Evolutionary conservation across 768 basidiomycete genomes (phyloP).

Genomic region (Chalciporus chontae): DNA sequence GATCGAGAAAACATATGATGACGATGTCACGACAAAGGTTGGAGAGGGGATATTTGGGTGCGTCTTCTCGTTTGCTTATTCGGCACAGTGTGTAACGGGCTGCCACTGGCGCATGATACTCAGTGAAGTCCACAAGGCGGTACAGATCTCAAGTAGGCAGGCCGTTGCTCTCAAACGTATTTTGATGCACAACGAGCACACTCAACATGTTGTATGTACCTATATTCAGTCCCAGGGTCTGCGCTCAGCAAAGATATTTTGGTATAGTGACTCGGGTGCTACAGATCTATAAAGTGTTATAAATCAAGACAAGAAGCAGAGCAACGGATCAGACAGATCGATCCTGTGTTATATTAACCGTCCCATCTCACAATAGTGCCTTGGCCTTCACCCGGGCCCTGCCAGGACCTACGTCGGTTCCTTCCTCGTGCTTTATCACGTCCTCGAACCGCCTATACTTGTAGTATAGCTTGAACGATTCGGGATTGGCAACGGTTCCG

Average conservation of each 20-base stretch:
- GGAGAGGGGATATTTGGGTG: constrained; percentile 98
- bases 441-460: constrained; percentile 53
- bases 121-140: constrained; percentile 90
- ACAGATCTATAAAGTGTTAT: no score
- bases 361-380: constrained; percentile 12
- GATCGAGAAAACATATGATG: no score
- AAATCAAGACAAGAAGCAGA: no score
- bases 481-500: constrained; percentile 76
- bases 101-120: constrained; percentile 6
- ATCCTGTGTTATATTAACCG: no score
- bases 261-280: no score
- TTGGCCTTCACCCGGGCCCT: neutral
- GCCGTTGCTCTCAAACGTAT: constrained; percentile 91
- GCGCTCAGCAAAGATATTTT: no score
- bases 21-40: constrained; percentile 79
- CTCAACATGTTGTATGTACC: no score
- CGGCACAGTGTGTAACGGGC: constrained; percentile 2
- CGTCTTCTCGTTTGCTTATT: constrained; percentile 30
- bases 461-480: constrained; percentile 61
- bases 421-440: constrained; percentile 17
- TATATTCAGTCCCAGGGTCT: no score
- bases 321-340: no score
- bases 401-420: neutral
- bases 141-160: constrained; percentile 54
- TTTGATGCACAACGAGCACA: constrained; percentile 93